A percentile compares a stretch with the other conserved stretches of the same genome.
phyloP scores from a whole-genome alignment of 1,139 yeast species.

The Lodderomyces orthopsilosis region DNA sequence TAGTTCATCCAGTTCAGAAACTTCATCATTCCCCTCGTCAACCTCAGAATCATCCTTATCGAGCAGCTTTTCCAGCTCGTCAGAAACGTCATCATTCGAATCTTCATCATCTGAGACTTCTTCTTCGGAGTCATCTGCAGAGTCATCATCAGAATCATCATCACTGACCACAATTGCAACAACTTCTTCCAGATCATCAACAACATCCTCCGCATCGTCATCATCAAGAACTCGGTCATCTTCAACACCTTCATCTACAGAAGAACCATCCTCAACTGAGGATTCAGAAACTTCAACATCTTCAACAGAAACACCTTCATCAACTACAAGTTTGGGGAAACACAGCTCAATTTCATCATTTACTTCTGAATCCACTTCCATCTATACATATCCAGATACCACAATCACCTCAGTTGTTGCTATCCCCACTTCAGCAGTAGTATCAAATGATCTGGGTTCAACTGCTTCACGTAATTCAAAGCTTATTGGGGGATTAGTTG shows the following conservation, averaged over 20 bases:
- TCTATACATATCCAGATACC: slow-evolving; percentile 26
- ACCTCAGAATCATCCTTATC: slow-evolving; percentile 9
- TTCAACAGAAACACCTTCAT: slow-evolving; percentile 6
- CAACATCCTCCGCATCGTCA: slow-evolving; percentile 6
- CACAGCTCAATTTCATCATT: slow-evolving; percentile 11
- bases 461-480: slow-evolving; percentile 31
- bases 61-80: slow-evolving; percentile 5
- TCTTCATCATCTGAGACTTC: slow-evolving; percentile 8
- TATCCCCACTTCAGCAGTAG: slow-evolving; percentile 32
- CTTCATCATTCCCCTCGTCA: slow-evolving; percentile 8
- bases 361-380: slow-evolving; percentile 15
- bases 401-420: slow-evolving; percentile 44
- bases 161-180: slow-evolving; percentile 8
- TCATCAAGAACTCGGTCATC: slow-evolving; percentile 5
- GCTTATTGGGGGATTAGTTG: slow-evolving; percentile 48
- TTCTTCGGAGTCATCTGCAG: slow-evolving; percentile 7
- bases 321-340: slow-evolving; percentile 8
- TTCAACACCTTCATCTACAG: slow-evolving; percentile 8
- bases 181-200: slow-evolving; percentile 7
- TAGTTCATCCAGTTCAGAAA: slow-evolving; percentile 6
- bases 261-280: slow-evolving; percentile 6
- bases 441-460: slow-evolving; percentile 11
- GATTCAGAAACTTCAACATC: slow-evolving; percentile 9
- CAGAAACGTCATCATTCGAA: slow-evolving; percentile 7
- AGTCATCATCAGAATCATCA: slow-evolving; percentile 8